Conservation (phyloP, 2,329 filamentous ascomycete species). For the Talaromyces albobiverticillius region DNA sequence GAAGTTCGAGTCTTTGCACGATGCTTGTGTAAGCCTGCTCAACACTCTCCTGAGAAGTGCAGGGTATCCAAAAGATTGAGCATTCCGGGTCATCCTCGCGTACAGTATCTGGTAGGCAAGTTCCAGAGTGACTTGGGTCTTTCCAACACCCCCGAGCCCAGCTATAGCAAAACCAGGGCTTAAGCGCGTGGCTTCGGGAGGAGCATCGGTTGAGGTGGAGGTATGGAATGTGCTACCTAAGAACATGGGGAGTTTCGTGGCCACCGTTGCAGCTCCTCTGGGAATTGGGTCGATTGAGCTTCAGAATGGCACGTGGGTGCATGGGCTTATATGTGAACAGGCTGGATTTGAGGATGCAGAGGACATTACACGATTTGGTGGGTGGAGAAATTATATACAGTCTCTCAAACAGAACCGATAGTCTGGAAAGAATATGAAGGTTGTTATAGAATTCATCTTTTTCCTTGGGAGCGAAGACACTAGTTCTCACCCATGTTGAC, state of each 20-base stretch:
- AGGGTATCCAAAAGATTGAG: slow-evolving; percentile 14
- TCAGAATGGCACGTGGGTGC: background rate
- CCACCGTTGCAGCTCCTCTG: background rate
- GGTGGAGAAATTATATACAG: background rate
- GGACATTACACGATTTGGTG: background rate
- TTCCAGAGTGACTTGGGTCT: slow-evolving; percentile 19
- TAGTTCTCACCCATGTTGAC: too few relatives aligned
- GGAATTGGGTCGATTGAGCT: background rate
- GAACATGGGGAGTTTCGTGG: background rate
- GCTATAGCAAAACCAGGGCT: slow-evolving; percentile 11
- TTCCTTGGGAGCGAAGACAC: too few relatives aligned
- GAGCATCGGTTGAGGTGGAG: background rate
- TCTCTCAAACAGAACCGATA: background rate
- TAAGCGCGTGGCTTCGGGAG: background rate
- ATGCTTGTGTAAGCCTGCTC: slow-evolving; percentile 9
- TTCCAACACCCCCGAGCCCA: slow-evolving; percentile 22
- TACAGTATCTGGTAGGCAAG: slow-evolving; percentile 14
- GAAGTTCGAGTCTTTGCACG: background rate
- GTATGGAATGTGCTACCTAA: background rate
- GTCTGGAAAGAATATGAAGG: too few relatives aligned
- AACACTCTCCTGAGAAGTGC: background rate
- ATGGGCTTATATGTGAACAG: background rate
- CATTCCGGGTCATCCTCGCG: slow-evolving; percentile 5
- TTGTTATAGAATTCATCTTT: too few relatives aligned
- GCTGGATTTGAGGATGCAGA: background rate